Conservation (phyloP, 2,329 filamentous ascomycete species). For the Xylogone sp. region DNA sequence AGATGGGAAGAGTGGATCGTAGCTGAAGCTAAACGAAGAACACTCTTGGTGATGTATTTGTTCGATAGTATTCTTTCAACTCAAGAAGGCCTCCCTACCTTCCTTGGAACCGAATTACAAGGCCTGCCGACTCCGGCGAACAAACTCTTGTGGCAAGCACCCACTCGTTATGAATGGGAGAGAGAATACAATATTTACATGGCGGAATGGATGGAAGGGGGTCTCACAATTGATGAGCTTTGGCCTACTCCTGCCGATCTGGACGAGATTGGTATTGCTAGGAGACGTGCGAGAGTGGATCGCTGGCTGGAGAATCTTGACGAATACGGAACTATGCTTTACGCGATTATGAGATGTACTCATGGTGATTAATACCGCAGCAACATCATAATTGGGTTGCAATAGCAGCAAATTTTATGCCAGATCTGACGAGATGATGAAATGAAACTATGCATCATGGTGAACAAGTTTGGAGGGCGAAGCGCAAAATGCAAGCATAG, state of each 20-base stretch:
- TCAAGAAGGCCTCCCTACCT: conserved; percentile 40
- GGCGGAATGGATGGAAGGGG: conserved; percentile 36
- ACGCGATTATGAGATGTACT: conserved; percentile 38
- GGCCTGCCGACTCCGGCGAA: conserved; percentile 38
- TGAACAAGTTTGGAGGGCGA: too few species aligned
- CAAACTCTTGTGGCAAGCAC: conserved; percentile 40
- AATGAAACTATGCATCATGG: too few species aligned
- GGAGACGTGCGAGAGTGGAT: conserved; percentile 37
- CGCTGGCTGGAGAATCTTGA: conserved; percentile 48
- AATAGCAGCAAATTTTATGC: too few species aligned
- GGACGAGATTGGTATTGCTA: conserved; percentile 24
- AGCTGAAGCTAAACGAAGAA: conserved; percentile 47
- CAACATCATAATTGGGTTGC: too few species aligned
- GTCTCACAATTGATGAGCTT: conserved; percentile 45
- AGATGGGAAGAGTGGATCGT: conserved; percentile 51
- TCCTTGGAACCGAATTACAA: conserved; percentile 44
- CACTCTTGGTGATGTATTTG: conserved; percentile 48
- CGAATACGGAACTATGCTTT: conserved; percentile 43
- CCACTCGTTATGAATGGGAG: conserved; percentile 36
- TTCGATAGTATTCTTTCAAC: conserved; percentile 46
- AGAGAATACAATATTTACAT: conserved; percentile 38
- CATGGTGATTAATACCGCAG: conserved; percentile 35
- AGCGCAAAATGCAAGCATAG: too few species aligned
- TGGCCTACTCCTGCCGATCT: conserved; percentile 35
- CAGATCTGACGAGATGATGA: too few species aligned